Conservation (phyloP, 1,284 basidiomycete genomes). For the Malassezia brasiliensis region DNA sequence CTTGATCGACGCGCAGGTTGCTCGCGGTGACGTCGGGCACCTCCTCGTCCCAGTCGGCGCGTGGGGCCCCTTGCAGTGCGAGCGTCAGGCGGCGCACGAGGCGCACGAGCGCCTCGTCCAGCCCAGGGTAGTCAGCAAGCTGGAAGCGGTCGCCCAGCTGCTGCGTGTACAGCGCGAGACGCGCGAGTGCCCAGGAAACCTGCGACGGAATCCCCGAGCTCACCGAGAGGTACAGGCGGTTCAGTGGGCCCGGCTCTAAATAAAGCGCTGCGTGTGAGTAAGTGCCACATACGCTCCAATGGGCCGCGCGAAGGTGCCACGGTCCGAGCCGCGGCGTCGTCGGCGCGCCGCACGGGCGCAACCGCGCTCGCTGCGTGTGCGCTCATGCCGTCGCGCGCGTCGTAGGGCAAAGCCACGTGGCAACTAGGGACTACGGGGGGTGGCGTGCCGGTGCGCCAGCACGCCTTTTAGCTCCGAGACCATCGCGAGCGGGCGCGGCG, state of each 20-base stretch:
- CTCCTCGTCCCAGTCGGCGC: conserved; percentile 25
- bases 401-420: conserved; percentile 5
- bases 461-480: conserved; percentile 15
- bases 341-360: not conserved
- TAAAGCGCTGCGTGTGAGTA: conserved; percentile 24
- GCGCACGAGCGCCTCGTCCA: conserved; percentile 31
- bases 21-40: not conserved
- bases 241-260: conserved; percentile 30
- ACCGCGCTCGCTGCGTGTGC: not conserved
- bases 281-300: conserved; percentile 17
- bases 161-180: conserved; percentile 24
- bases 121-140: conserved; percentile 30
- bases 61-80: conserved; percentile 25
- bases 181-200: conserved; percentile 40
- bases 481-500: not conserved
- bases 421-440: not conserved
- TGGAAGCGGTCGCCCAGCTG: conserved; percentile 18
- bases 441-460: not conserved
- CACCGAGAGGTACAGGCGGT: conserved; percentile 39
- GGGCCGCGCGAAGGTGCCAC: not conserved
- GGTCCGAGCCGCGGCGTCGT: not conserved
- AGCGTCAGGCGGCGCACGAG: conserved; percentile 25
- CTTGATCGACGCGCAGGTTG: conserved; percentile 17
- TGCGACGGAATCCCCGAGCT: conserved; percentile 38
- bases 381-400: not conserved